These are phyloP conservation scores for Exophiala xenobiotica DNA, from an alignment of 2,329 filamentous ascomycete genomes.

Conservation along the genomic window DNA sequence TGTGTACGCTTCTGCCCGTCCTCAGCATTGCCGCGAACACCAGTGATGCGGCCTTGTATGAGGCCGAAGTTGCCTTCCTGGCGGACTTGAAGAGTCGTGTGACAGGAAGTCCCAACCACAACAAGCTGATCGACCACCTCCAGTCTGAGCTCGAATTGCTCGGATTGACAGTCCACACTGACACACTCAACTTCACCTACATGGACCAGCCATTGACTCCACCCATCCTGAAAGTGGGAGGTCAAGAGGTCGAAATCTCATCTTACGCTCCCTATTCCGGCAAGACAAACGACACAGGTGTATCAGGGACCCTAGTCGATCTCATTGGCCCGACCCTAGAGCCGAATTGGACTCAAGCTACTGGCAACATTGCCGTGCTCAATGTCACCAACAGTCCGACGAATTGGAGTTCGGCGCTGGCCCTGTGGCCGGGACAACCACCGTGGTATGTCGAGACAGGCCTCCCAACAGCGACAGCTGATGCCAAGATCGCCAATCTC, in stretches of 20 bases:
- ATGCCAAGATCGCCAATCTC: slow-evolving; percentile 7
- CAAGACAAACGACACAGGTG: neutral
- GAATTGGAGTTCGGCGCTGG: neutral
- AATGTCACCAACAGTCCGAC: slow-evolving; percentile 7
- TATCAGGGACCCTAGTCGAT: slow-evolving; percentile 2
- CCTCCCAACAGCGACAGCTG: neutral
- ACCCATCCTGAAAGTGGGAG: slow-evolving; percentile 4
- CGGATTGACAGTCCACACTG: slow-evolving; percentile 3
- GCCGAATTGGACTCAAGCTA: slow-evolving; percentile 1
- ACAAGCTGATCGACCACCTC: slow-evolving; percentile 12
- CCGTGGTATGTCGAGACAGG: slow-evolving; percentile 3
- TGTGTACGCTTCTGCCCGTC: neutral
- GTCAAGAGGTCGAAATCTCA: slow-evolving; percentile 5
- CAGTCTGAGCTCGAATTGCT: neutral
- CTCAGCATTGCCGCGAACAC: neutral
- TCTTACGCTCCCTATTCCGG: slow-evolving; percentile 11
- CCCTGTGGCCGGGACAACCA: slow-evolving; percentile 6
- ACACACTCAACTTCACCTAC: slow-evolving; percentile 6
- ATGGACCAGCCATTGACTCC: slow-evolving; percentile 10
- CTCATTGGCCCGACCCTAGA: neutral
- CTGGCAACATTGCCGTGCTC: slow-evolving; percentile 7
- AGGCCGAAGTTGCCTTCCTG: slow-evolving; percentile 4
- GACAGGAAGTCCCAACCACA: slow-evolving; percentile 6
- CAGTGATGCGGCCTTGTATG: neutral
- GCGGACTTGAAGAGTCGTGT: slow-evolving; percentile 6